Conservation (phyloP, 495 filamentous ascomycete genomes). For the Talaromyces ruber region DNA sequence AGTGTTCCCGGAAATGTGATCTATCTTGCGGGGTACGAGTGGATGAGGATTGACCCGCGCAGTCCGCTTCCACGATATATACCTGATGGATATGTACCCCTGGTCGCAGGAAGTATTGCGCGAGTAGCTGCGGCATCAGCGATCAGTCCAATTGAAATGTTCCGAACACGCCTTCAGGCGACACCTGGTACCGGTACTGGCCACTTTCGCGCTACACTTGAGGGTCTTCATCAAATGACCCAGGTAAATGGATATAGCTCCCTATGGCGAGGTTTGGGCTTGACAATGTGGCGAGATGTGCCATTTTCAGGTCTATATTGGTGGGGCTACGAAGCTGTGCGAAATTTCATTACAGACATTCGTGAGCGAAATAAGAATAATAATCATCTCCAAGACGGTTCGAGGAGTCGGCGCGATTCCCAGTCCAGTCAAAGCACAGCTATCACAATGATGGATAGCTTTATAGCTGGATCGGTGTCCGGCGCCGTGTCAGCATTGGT, state of each 20-base stretch:
- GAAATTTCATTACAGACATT: slow-evolving; percentile 52
- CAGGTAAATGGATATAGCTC: slow-evolving; percentile 62
- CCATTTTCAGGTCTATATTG: slow-evolving; percentile 97
- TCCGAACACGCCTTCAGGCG: slow-evolving; percentile 87
- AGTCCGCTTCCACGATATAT: slow-evolving; percentile 58
- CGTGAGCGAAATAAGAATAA: slow-evolving; percentile 41
- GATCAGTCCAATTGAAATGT: slow-evolving; percentile 90
- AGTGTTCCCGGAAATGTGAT: slow-evolving; percentile 93
- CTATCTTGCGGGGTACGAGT: slow-evolving; percentile 98
- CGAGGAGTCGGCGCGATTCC: slow-evolving; percentile 26
- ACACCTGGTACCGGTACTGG: slow-evolving; percentile 44
- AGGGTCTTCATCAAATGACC: slow-evolving; percentile 73
- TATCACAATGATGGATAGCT: slow-evolving; percentile 76
- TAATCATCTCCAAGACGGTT: slow-evolving; percentile 44
- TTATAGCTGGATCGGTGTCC: slow-evolving; percentile 72
- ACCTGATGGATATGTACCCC: slow-evolving; percentile 60
- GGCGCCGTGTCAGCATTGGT: slow-evolving; percentile 81
- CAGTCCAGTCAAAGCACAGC: slow-evolving; percentile 37
- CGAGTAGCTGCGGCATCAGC: slow-evolving; percentile 71
- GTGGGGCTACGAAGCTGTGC: slow-evolving; percentile 88
- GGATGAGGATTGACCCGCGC: slow-evolving; percentile 61
- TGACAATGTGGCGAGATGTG: slow-evolving; percentile 95
- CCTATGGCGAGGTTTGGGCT: slow-evolving; percentile 84
- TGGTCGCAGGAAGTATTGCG: slow-evolving; percentile 71
- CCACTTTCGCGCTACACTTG: slow-evolving; percentile 64